Evolutionary conservation across 495 filamentous ascomycete genomes (phyloP).

Genomic region (Hypoxylon fuscum): DNA sequence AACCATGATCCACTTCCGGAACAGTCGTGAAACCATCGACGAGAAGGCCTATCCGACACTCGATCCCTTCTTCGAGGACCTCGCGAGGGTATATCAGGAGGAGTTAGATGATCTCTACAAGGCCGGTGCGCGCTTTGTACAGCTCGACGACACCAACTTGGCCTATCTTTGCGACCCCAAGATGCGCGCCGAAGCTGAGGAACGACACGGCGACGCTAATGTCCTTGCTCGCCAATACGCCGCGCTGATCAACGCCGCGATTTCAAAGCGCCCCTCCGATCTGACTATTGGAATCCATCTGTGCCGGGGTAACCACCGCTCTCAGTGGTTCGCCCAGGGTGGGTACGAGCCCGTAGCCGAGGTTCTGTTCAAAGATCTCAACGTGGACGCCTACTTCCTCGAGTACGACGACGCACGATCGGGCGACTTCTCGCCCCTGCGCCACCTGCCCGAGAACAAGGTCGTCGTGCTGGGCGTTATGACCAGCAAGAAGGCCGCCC

Average conservation of each 20-base stretch:
- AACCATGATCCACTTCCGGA: slow-evolving; percentile 74
- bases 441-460: slow-evolving; percentile 69
- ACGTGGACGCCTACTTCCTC: slow-evolving; percentile 74
- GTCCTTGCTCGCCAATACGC: slow-evolving; percentile 68
- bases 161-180: slow-evolving; percentile 72
- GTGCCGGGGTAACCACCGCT: slow-evolving; percentile 68
- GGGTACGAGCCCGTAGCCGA: slow-evolving; percentile 74
- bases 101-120: slow-evolving; percentile 69
- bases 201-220: slow-evolving; percentile 65
- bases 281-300: slow-evolving; percentile 74
- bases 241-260: slow-evolving; percentile 68
- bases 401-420: slow-evolving; percentile 74
- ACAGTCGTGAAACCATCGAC: slow-evolving; percentile 65
- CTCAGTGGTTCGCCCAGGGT: slow-evolving; percentile 70
- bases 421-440: slow-evolving; percentile 72
- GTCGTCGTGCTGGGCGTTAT: slow-evolving; percentile 72
- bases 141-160: slow-evolving; percentile 73
- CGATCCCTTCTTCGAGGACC: slow-evolving; percentile 68
- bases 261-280: slow-evolving; percentile 64
- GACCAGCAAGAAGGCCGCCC: slow-evolving; percentile 69
- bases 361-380: slow-evolving; percentile 69
- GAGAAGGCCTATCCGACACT: slow-evolving; percentile 65
- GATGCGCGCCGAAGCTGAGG: slow-evolving; percentile 69
- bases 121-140: slow-evolving; percentile 69
- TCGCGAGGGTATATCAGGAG: slow-evolving; percentile 67